Base-by-base conservation (phyloP, 345 rosid species). In the Alliaria petiolata region DNA sequence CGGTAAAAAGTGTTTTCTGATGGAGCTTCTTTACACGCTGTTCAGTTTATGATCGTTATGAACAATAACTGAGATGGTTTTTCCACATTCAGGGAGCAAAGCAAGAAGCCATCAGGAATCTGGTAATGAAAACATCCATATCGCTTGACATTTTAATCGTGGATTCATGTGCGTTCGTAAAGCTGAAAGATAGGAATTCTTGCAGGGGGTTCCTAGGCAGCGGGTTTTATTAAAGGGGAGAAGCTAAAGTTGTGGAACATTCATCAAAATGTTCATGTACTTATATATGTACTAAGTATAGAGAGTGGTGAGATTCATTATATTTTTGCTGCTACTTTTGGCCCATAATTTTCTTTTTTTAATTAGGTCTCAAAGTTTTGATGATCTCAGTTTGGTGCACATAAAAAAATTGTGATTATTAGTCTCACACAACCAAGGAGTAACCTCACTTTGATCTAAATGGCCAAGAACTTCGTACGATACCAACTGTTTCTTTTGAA, bases 201-300 rank as follows among this genome's bases (percentile, higher is more conserved):
- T 80, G 75, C 60, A 89, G 95, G 95, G 85, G 80, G 35, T 86
- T 89, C 78, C 76, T 86, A 62, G 78, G 87, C 44, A 52, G 85
- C 52, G 83, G 80, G n/a, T 80, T 82, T 19, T 80, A 79, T 53
- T 86, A 79, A 84, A 49, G 14, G 11, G 50, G 4, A 11, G 60
- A 74, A 51, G 35, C 55, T 43, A 34, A 22, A 52, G 44, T 19
- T 47, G 35, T 57, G 52, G 22, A 60, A 17, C 25, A 19, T 36
- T 33, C 35, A 57, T 42, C 33, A 22, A 55, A 8, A 34, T 45
- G 46, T 8, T 36, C 11, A 53, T 51, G 17, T 38, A 25, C 8
- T 5, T 45, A 38, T 8, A 22, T 7, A 53, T 51, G 17, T 38
- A 25, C 8, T 5, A 36, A 26, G 11, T 7, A 22, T 1, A 33